phyloP scores from a whole-genome alignment of 2,329 filamentous ascomycete species.

The Immersiporthe knoxdaviesiana region DNA sequence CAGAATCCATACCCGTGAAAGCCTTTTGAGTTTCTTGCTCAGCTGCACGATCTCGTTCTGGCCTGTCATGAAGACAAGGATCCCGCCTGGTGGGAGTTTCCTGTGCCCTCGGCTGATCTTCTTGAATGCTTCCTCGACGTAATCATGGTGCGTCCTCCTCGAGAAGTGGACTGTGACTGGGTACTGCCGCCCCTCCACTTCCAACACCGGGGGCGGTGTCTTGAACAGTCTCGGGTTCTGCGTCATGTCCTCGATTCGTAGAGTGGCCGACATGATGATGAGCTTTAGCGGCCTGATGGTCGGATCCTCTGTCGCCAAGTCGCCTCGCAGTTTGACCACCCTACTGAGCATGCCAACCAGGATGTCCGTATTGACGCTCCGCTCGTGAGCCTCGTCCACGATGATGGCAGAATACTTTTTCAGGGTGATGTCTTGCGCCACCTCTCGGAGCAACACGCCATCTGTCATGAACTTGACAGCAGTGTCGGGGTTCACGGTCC shows the following conservation, averaged over 20 bases:
- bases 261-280: slow-evolving; percentile 96
- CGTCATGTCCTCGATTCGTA: slow-evolving; percentile 88
- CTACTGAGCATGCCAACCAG: slow-evolving; percentile 96
- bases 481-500: slow-evolving; percentile 76
- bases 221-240: slow-evolving; percentile 81
- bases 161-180: slow-evolving; percentile 90
- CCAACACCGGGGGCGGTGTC: slow-evolving; percentile 77
- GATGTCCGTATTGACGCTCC: slow-evolving; percentile 97
- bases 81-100: slow-evolving; percentile 86
- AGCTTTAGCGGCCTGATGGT: slow-evolving; percentile 81
- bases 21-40: slow-evolving; percentile 77
- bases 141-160: slow-evolving; percentile 80
- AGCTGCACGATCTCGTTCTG: slow-evolving; percentile 88
- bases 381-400: slow-evolving; percentile 95
- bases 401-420: slow-evolving; percentile 91
- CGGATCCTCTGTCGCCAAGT: slow-evolving; percentile 73
- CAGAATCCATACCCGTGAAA: slow-evolving; percentile 60
- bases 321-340: slow-evolving; percentile 80
- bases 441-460: slow-evolving; percentile 89
- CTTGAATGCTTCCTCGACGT: slow-evolving; percentile 84
- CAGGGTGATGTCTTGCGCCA: slow-evolving; percentile 85
- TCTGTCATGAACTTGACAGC: slow-evolving; percentile 99
- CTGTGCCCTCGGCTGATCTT: slow-evolving; percentile 87
- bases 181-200: slow-evolving; percentile 90
- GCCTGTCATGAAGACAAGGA: slow-evolving; percentile 92